Percentiles rank a stretch among this genome's conserved stretches.
Evolutionary conservation across 1,284 basidiomycete genomes (phyloP).

Genomic region (Sparassis latifolia): DNA sequence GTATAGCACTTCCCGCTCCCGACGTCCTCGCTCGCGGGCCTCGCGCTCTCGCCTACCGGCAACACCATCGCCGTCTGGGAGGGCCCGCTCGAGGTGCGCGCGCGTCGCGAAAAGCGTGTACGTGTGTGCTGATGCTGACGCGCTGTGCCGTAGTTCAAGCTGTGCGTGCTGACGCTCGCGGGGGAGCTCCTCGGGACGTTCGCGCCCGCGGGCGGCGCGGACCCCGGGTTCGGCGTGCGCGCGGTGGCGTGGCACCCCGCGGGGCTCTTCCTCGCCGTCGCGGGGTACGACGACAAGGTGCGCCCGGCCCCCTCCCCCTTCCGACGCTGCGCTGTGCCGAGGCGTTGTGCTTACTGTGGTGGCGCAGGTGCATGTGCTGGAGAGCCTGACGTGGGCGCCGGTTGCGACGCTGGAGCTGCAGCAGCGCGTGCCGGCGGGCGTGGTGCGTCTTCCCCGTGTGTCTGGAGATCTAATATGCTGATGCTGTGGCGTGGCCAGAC

Average conservation of each 20-base stretch:
- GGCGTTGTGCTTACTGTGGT: constrained; percentile 39
- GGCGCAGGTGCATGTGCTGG: constrained; percentile 71
- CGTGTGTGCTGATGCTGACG: background rate
- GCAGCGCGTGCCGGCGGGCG: constrained; percentile 44
- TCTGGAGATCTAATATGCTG: background rate
- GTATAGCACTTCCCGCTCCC: constrained; percentile 75
- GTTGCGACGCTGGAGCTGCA: constrained; percentile 58
- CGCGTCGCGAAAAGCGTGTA: background rate
- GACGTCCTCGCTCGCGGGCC: constrained; percentile 65
- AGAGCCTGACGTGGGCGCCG: constrained; percentile 74
- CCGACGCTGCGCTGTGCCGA: too few relatives aligned
- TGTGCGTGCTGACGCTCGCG: constrained; percentile 69
- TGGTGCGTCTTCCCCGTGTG: constrained; percentile 37
- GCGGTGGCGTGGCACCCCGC: constrained; percentile 77
- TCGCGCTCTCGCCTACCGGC: constrained; percentile 80
- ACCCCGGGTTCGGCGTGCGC: constrained; percentile 78
- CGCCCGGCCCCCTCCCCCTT: constrained; percentile 2
- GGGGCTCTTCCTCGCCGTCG: constrained; percentile 70
- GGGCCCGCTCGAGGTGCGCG: constrained; percentile 66
- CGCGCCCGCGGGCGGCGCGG: constrained; percentile 44
- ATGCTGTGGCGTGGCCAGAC: constrained; percentile 32
- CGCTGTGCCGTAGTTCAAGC: constrained; percentile 56
- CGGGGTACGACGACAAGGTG: constrained; percentile 83
- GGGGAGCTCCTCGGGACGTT: constrained; percentile 70
- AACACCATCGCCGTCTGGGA: constrained; percentile 82